These are phyloP conservation scores for Pseudozyma pruni DNA, from an alignment of 1,284 basidiomycete species.

Conservation along the genomic window DNA sequence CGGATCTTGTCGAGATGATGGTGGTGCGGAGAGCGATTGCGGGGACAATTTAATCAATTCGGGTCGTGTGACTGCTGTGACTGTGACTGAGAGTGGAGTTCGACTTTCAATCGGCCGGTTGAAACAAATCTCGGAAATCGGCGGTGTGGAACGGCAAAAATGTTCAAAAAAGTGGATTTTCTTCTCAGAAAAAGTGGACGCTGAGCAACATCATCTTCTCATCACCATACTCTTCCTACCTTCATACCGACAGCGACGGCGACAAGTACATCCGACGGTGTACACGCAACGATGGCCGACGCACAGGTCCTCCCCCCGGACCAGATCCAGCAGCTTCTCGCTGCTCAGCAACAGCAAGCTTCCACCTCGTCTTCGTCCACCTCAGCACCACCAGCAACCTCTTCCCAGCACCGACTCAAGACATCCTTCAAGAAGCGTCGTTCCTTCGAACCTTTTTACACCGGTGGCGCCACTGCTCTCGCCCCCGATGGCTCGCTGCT, in stretches of 20 bases:
- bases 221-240: conserved; percentile 4
- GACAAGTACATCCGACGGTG: background rate
- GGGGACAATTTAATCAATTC: background rate
- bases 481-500: conserved; percentile 82
- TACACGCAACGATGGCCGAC: conserved; percentile 34
- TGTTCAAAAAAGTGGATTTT: conserved; percentile 1
- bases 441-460: conserved; percentile 63
- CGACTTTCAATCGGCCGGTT: conserved; percentile 9
- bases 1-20: background rate
- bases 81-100: background rate
- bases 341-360: conserved; percentile 33
- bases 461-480: conserved; percentile 74
- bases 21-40: background rate
- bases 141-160: background rate
- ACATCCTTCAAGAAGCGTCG: conserved; percentile 46
- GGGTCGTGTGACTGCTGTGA: conserved; percentile 17
- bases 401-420: conserved; percentile 32
- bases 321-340: conserved; percentile 34
- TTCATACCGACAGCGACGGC: background rate
- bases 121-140: conserved; percentile 11
- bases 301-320: conserved; percentile 42
- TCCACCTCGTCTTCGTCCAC: conserved; percentile 17
- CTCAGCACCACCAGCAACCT: background rate
- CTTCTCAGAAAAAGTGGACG: background rate
- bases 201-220: background rate